These are phyloP conservation scores for Marasmius fiardii DNA, from an alignment of 1,284 basidiomycete species.

Conservation along the genomic window DNA sequence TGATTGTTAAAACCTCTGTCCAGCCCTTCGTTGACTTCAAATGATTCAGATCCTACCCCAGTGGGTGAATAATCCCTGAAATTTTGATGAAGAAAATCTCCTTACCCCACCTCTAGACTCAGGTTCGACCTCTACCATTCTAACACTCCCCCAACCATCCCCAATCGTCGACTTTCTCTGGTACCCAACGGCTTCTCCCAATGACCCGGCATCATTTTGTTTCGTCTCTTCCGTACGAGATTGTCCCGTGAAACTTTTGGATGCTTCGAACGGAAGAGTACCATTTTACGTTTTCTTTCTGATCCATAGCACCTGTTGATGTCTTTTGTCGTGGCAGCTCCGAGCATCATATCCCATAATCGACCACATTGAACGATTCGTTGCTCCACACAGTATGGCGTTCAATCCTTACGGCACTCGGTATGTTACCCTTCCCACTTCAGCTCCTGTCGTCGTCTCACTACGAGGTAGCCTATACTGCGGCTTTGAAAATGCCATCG, in stretches of 20 bases:
- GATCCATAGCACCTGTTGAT: not conserved
- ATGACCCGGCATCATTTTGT: constrained; percentile 67
- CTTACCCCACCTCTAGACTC: not conserved
- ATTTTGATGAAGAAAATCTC: not conserved
- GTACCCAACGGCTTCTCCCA: constrained; percentile 72
- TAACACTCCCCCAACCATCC: constrained; percentile 50
- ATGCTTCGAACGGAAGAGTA: constrained; percentile 76
- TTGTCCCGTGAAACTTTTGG: constrained; percentile 77
- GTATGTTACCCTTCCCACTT: constrained; percentile 38
- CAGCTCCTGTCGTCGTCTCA: not conserved
- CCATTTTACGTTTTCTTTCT: constrained; percentile 20
- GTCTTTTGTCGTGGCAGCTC: constrained; percentile 41
- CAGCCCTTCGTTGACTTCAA: constrained; percentile 1
- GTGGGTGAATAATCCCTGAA: constrained; percentile 12
- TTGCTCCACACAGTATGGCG: constrained; percentile 80
- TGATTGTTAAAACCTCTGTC: not conserved
- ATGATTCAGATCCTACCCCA: not conserved
- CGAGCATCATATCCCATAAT: constrained; percentile 90
- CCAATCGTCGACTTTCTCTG: constrained; percentile 75
- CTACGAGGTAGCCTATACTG: constrained; percentile 71
- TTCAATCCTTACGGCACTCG: constrained; percentile 70
- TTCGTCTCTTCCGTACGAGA: constrained; percentile 81
- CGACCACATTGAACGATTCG: constrained; percentile 84
- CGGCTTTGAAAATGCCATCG: constrained; percentile 86
- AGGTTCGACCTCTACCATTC: constrained; percentile 9